phyloP scores from a whole-genome alignment of 208 protist genomes.

The Trypanosoma avium region DNA sequence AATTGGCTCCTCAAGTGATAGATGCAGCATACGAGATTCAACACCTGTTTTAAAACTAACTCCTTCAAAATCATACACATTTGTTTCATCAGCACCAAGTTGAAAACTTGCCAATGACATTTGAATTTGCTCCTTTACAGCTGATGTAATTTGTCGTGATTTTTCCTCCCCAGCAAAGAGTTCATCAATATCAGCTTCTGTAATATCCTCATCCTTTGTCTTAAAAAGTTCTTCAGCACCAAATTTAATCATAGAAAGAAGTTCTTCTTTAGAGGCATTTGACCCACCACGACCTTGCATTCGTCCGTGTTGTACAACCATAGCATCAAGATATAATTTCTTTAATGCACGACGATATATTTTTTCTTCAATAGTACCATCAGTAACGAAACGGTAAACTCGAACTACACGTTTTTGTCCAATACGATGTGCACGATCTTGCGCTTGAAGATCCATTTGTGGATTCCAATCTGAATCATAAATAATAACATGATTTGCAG shows the following conservation, averaged over 20 bases:
- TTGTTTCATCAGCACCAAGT: slow-evolving; percentile 88
- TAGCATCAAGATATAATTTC: slow-evolving; percentile 98
- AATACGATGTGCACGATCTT: slow-evolving; percentile 98
- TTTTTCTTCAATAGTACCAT: slow-evolving; percentile 97
- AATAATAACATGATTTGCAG: slow-evolving; percentile 98
- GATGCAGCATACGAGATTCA: slow-evolving; percentile 76
- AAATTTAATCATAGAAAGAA: slow-evolving; percentile 97
- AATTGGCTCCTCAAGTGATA: slow-evolving; percentile 48
- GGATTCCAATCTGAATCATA: slow-evolving; percentile 99
- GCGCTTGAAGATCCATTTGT: slow-evolving; percentile 98
- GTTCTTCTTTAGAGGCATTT: slow-evolving; percentile 91
- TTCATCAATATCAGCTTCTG: slow-evolving; percentile 98
- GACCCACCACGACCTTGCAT: slow-evolving; percentile 50
- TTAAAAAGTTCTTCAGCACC: slow-evolving; percentile 98
- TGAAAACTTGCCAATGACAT: slow-evolving; percentile 94
- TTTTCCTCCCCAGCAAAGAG: slow-evolving; percentile 92
- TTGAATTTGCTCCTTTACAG: slow-evolving; percentile 84
- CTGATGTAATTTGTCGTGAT: slow-evolving; percentile 75
- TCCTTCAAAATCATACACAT: slow-evolving; percentile 96
- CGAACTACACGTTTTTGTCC: slow-evolving; percentile 97
- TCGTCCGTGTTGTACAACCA: slow-evolving; percentile 98
- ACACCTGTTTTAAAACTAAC: slow-evolving; percentile 84
- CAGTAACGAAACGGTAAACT: slow-evolving; percentile 97
- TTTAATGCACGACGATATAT: slow-evolving; percentile 97
- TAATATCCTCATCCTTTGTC: slow-evolving; percentile 85